phyloP scores from a whole-genome alignment of 73 alveolate species.

The Symbiodinium pilosum region DNA sequence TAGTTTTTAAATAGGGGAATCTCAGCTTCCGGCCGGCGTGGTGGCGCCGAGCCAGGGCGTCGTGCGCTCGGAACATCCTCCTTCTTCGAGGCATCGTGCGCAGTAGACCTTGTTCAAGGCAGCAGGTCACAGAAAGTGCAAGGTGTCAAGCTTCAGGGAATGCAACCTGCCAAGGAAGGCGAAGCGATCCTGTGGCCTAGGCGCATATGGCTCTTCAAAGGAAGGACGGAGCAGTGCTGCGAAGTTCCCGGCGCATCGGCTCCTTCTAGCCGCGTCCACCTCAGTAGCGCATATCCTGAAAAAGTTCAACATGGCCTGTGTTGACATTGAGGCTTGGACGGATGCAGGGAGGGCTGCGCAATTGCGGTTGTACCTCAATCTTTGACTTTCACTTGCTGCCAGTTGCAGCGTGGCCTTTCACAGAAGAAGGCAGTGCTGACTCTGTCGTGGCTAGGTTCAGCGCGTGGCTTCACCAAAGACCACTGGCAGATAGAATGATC shows the following conservation, averaged over 20 bases:
- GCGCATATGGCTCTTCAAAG: too few species aligned
- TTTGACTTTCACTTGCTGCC: too few species aligned
- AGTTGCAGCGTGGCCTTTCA: too few species aligned
- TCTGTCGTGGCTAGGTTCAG: neutral
- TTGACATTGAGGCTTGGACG: neutral
- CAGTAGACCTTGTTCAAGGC: too few species aligned
- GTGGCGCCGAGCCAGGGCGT: neutral
- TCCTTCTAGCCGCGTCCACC: slow-evolving; percentile 80
- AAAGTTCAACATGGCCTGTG: neutral
- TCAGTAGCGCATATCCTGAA: neutral
- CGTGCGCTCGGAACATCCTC: neutral
- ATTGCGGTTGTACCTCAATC: neutral
- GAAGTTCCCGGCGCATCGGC: slow-evolving; percentile 41
- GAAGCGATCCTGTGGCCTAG: slow-evolving; percentile 71
- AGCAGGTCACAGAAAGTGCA: too few species aligned
- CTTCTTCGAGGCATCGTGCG: neutral
- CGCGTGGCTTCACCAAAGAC: slow-evolving; percentile 26
- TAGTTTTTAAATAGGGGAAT: neutral
- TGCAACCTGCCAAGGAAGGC: slow-evolving; percentile 83
- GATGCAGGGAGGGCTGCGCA: neutral
- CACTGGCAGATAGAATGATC: slow-evolving; percentile 91
- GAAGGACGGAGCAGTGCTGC: too few species aligned
- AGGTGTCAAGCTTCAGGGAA: too few species aligned
- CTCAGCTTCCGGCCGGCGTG: neutral
- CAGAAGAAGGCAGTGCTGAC: too few species aligned